Base-by-base conservation (phyloP, 306 rosid genomes). In the Prunus davidiana region DNA sequence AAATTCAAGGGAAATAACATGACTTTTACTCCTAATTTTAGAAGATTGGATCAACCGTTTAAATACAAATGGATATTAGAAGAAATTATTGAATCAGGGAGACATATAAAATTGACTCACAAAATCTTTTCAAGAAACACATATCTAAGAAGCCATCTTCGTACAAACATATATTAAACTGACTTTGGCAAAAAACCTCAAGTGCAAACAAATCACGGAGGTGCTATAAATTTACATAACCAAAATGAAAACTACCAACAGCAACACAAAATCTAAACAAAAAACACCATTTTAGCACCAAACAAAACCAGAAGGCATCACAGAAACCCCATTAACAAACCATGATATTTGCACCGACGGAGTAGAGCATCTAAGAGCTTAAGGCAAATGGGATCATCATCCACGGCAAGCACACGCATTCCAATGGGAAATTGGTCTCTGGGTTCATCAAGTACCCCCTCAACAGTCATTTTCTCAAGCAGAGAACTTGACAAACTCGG, bases 391-490 rank as follows among this genome's bases (percentile, higher is more conserved):
- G 92, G 91, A 69, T 96, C 96, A 60, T 96, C 99, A 20, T 96
- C 99, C 22, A 96, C 99, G 11, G 97, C 97, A 27, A 96, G 98
- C 28, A 96, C 96, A 74, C 99, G 96, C 99, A 96, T 89, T 81
- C 99, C 99, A 43, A 84, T 60, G 15, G 99, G 99, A 74, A 96
- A 96, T 41, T 85, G 86, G 45, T 86, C 91, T 69, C 79, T 69
- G 58, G 89, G 82, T 69, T 90, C 97, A 15, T 82, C 91, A 68
- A 57, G 71, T 51, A 55, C 71, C 20, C 64, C 80, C 74, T 80
- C 93, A 20, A 87, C 70, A 14, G 82, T 84, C 92, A 91, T 85
- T 72, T 86, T 30, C 79, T 74, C 55, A 32, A 38, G 34, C 45
- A 67, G 47, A 62, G 30, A 46, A 38, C 47, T 30, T 46, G 18